Percentiles rank a stretch among this genome's conserved stretches.
Evolutionary conservation across 768 basidiomycete genomes (phyloP).

Genomic region (Baorangia bicolor): DNA sequence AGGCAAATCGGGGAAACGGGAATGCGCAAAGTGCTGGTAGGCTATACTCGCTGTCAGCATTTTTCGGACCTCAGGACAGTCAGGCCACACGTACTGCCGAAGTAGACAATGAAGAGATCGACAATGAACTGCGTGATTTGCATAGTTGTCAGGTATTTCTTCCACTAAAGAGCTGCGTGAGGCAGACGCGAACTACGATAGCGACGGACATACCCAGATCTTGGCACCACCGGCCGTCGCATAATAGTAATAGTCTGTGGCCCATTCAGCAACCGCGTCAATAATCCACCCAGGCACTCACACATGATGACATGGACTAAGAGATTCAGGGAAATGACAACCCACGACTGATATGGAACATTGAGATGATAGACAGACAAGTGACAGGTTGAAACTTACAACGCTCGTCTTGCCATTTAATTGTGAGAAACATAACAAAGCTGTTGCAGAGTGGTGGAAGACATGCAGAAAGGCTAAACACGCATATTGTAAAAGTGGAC

Average conservation of each 20-base stretch:
- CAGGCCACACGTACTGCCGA: slow-evolving; percentile 71
- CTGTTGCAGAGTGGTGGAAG: slow-evolving; percentile 98
- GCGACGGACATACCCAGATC: slow-evolving; percentile 74
- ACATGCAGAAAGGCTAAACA: slow-evolving; percentile 90
- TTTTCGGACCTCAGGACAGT: neutral
- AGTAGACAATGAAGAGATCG: slow-evolving; percentile 89
- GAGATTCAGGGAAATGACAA: slow-evolving; percentile 89
- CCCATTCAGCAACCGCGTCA: neutral
- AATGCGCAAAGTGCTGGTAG: slow-evolving; percentile 77
- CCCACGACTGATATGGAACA: slow-evolving; percentile 75
- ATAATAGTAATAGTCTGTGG: slow-evolving; percentile 96
- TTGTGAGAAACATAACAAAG: slow-evolving; percentile 91
- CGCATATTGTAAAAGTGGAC: slow-evolving; percentile 5
- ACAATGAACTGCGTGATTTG: slow-evolving; percentile 97
- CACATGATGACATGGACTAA: slow-evolving; percentile 97
- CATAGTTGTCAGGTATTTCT: slow-evolving; percentile 95
- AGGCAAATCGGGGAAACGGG: slow-evolving; percentile 66
- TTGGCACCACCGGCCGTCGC: slow-evolving; percentile 95
- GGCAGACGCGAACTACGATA: neutral
- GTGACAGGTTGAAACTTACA: slow-evolving; percentile 46
- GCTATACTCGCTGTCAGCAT: slow-evolving; percentile 36
- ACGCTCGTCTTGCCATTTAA: slow-evolving; percentile 93
- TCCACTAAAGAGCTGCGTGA: slow-evolving; percentile 65
- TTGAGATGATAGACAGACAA: neutral
- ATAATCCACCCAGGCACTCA: slow-evolving; percentile 40